Percentiles rank a stretch among this genome's conserved stretches.
Conservation (phyloP, 768 basidiomycete genomes). For the Cystofilobasidium ferigula region DNA sequence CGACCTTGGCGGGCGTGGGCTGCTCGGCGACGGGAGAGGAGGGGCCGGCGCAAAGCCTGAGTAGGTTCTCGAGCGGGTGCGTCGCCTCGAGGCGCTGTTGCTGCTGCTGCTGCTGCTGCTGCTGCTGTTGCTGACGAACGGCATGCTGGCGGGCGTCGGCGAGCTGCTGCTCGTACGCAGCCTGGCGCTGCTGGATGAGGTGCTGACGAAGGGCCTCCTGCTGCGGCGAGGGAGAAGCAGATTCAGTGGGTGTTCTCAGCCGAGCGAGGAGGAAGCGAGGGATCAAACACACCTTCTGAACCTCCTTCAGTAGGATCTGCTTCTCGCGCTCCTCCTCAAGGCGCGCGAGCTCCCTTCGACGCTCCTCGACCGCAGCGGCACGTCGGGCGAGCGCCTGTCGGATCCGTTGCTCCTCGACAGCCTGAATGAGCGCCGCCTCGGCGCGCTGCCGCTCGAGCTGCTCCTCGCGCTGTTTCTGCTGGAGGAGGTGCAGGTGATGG, state of each 20-base stretch:
- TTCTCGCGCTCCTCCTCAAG: background rate
- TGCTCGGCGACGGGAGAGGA: background rate
- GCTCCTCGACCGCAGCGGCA: background rate
- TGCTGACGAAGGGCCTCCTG: background rate
- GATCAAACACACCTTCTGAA: background rate
- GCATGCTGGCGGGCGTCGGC: background rate
- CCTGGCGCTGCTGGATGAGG: slow-evolving; percentile 1
- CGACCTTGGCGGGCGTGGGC: background rate
- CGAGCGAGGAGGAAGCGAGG: background rate
- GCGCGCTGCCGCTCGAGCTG: background rate
- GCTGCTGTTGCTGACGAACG: background rate
- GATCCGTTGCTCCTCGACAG: background rate
- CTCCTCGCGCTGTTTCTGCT: background rate
- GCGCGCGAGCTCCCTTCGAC: background rate
- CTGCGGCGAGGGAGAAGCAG: background rate
- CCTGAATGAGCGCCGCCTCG: background rate
- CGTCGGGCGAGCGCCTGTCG: too few species aligned
- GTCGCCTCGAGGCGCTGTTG: background rate
- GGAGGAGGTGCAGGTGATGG: too few species aligned
- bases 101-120: background rate
- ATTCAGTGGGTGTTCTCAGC: too few species aligned
- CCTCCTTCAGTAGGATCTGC: background rate
- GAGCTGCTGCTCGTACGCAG: background rate
- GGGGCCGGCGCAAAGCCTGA: too few species aligned
- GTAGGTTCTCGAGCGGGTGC: background rate